Conservation (phyloP, 1,139 yeast genomes). For the Yamadazyma songkhlaensis region DNA sequence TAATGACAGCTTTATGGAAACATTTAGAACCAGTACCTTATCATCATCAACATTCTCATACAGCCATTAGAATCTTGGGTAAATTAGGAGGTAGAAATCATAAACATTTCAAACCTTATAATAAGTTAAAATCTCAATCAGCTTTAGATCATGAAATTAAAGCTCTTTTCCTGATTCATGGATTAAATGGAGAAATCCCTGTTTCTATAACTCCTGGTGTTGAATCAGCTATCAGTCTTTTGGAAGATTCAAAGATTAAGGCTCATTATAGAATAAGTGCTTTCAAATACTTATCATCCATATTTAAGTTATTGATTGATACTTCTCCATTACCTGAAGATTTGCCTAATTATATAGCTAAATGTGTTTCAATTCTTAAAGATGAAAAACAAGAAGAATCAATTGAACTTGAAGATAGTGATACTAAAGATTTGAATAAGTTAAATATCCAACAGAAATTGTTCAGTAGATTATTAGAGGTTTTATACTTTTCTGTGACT, state of each 20-base stretch:
- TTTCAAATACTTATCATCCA: conserved; percentile 64
- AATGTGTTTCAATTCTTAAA: conserved; percentile 47
- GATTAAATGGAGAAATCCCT: conserved; percentile 58
- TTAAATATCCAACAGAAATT: conserved; percentile 61
- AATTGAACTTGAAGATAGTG: conserved; percentile 40
- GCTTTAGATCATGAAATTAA: conserved; percentile 66
- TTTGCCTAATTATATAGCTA: conserved; percentile 42
- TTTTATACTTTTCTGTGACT: conserved; percentile 72
- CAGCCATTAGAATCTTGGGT: conserved; percentile 89
- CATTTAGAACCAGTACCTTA: conserved; percentile 91
- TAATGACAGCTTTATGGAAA: conserved; percentile 90
- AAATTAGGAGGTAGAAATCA: conserved; percentile 96
- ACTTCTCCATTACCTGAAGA: conserved; percentile 60
- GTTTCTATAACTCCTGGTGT: conserved; percentile 83
- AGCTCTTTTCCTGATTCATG: conserved; percentile 69
- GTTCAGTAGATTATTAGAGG: conserved; percentile 59
- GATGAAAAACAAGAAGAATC: conserved; percentile 38
- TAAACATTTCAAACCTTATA: conserved; percentile 73
- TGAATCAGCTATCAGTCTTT: conserved; percentile 62
- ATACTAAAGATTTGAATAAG: conserved; percentile 46
- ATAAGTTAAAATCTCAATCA: conserved; percentile 55
- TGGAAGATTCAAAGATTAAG: conserved; percentile 67
- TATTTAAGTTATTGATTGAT: conserved; percentile 69
- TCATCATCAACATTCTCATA: conserved; percentile 90
- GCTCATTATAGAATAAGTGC: conserved; percentile 74